Evolutionary conservation across 805 yeast genomes (phyloP).

Genomic region (Ogataea ganodermae): DNA sequence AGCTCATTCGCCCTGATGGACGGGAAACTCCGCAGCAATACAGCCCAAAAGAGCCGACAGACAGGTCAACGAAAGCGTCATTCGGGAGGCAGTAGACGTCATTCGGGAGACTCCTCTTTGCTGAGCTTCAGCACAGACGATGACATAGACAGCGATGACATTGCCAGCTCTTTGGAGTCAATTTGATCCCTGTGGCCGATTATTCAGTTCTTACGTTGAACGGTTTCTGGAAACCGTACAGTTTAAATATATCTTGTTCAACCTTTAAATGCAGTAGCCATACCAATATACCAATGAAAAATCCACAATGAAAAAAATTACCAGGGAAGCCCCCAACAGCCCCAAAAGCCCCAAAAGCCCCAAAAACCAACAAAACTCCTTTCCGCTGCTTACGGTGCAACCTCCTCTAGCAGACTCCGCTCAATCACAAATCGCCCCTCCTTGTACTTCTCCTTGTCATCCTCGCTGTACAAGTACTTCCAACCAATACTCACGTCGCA

Average conservation of each 20-base stretch:
- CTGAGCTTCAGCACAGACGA: constrained; percentile 10
- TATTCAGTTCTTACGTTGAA: neutral
- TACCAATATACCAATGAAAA: neutral
- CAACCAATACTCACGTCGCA: constrained; percentile 36
- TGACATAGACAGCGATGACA: constrained; percentile 8
- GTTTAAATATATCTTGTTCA: neutral
- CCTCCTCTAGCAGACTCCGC: constrained; percentile 28
- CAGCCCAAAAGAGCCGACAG: neutral
- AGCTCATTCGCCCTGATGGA: constrained; percentile 19
- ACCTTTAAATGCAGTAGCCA: neutral
- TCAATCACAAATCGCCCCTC: constrained; percentile 39
- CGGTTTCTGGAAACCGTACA: neutral
- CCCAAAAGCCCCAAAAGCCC: neutral
- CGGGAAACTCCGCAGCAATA: constrained; percentile 18
- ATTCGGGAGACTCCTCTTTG: constrained; percentile 6
- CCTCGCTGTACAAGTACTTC: constrained; percentile 36
- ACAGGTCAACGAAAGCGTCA: constrained; percentile 3
- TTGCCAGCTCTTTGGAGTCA: constrained; percentile 2
- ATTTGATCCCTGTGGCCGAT: neutral
- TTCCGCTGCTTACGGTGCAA: constrained; percentile 15
- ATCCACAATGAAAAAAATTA: neutral
- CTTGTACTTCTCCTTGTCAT: constrained; percentile 34
- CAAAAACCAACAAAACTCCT: neutral
- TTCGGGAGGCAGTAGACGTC: constrained; percentile 7
- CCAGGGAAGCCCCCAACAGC: neutral